Evolutionary conservation across 345 rosid genomes (phyloP).

Genomic region (Linum tenue): DNA sequence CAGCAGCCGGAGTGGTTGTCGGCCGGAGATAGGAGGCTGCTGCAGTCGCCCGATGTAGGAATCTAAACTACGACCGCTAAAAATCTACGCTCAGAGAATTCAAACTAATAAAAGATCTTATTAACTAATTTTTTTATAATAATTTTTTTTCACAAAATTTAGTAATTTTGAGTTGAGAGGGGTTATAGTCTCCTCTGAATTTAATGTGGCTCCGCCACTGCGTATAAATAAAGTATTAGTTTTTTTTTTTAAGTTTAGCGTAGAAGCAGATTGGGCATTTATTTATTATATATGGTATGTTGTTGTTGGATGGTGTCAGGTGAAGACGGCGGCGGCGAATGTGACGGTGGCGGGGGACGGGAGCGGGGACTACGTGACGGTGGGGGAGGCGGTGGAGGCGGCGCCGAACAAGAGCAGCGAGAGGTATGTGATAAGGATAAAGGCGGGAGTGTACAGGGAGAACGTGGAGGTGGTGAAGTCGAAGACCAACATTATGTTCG

Average conservation of each 20-base stretch:
- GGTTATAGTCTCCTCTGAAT: conserved; percentile 25
- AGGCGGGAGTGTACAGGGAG: conserved; percentile 30
- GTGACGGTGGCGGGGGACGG: conserved; percentile 26
- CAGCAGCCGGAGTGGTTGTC: conserved; percentile 41
- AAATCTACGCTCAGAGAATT: too few relatives aligned
- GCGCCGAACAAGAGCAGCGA: conserved; percentile 21
- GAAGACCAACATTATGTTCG: conserved; percentile 31
- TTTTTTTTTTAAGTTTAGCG: too few relatives aligned
- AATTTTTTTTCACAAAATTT: too few relatives aligned
- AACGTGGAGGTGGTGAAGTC: conserved; percentile 18
- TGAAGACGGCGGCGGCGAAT: conserved; percentile 14
- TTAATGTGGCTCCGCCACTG: conserved; percentile 26
- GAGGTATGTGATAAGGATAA: conserved; percentile 6
- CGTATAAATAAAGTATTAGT: neutral
- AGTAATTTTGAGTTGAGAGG: neutral
- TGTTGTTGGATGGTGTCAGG: neutral
- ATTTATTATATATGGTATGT: neutral
- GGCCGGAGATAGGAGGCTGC: conserved; percentile 42
- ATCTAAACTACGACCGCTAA: too few relatives aligned
- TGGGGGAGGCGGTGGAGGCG: conserved; percentile 22
- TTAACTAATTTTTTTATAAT: too few relatives aligned
- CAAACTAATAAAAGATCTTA: too few relatives aligned
- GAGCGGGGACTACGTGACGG: conserved; percentile 22
- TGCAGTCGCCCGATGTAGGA: conserved; percentile 33
- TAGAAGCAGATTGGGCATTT: too few relatives aligned